phyloP scores from a whole-genome alignment of 1,284 basidiomycete genomes.

The Tilletia setariae region DNA sequence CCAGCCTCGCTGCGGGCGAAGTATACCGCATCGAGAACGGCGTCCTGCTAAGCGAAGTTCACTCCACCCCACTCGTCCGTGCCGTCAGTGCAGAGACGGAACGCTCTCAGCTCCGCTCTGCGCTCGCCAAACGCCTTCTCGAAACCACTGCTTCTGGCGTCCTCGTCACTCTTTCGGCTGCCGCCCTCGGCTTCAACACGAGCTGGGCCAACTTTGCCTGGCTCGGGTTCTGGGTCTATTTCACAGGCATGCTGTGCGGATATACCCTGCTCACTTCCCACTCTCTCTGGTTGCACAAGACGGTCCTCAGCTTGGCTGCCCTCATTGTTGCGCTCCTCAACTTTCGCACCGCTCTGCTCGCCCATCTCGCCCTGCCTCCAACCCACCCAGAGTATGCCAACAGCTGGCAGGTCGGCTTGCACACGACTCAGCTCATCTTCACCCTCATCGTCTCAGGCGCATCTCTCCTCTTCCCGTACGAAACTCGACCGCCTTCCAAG shows the following conservation, averaged over 20 bases:
- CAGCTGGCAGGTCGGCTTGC: slow-evolving; percentile 26
- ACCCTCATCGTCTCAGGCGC: slow-evolving; percentile 30
- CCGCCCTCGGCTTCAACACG: slow-evolving; percentile 23
- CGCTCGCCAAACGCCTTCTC: slow-evolving; percentile 31
- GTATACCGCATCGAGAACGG: slow-evolving; percentile 52
- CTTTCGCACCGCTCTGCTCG: slow-evolving; percentile 39
- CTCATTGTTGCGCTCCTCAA: slow-evolving; percentile 38
- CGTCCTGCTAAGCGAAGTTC: slow-evolving; percentile 51
- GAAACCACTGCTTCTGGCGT: slow-evolving; percentile 33
- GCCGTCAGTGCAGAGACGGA: slow-evolving; percentile 13
- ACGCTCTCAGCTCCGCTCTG: slow-evolving; percentile 18
- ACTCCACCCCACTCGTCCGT: slow-evolving; percentile 31
- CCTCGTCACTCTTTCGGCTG: slow-evolving; percentile 30
- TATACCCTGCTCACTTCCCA: slow-evolving; percentile 30
- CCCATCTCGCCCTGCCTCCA: not conserved
- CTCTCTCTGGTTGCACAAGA: slow-evolving; percentile 46
- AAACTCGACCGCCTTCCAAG: slow-evolving; percentile 31
- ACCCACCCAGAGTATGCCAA: slow-evolving; percentile 17
- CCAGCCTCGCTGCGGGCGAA: slow-evolving; percentile 30
- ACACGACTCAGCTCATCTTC: slow-evolving; percentile 29
- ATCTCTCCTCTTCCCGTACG: slow-evolving; percentile 41
- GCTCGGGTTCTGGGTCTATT: slow-evolving; percentile 27
- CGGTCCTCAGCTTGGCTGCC: slow-evolving; percentile 32
- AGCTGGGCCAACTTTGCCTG: slow-evolving; percentile 13
- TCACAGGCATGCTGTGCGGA: slow-evolving; percentile 29